These are phyloP conservation scores for Cardiospermum halicacabum DNA, from an alignment of 345 rosid species.

Conservation along the genomic window DNA sequence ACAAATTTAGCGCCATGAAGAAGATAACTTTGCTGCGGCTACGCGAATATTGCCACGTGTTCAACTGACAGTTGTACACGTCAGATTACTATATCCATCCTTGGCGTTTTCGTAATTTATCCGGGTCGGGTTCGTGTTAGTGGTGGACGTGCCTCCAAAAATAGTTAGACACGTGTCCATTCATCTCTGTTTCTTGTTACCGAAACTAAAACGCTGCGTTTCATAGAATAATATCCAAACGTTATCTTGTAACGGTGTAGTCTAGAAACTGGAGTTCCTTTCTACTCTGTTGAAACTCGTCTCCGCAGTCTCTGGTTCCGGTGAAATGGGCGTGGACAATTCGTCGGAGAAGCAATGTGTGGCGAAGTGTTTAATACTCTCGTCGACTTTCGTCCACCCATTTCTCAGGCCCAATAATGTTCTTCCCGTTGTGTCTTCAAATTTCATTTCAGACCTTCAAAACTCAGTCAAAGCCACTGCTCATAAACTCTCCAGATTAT, in stretches of 20 bases:
- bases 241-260: too few species aligned
- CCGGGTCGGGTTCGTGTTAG: neutral
- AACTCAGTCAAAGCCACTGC: constrained; percentile 38
- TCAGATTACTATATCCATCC: constrained; percentile 8
- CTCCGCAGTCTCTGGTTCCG: neutral
- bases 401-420: constrained; percentile 24
- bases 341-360: constrained; percentile 13
- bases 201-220: constrained; percentile 6
- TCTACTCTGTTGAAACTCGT: neutral
- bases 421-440: constrained; percentile 27
- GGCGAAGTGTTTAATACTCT: constrained; percentile 30
- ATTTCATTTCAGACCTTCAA: constrained; percentile 37
- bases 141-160: neutral
- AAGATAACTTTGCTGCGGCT: neutral
- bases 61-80: constrained; percentile 1
- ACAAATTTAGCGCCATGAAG: neutral
- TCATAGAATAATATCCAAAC: neutral
- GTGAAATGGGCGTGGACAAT: constrained; percentile 29
- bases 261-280: too few species aligned
- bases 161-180: neutral
- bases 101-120: neutral
- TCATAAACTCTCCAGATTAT: constrained; percentile 30
- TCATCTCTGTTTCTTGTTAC: neutral
- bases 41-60: constrained; percentile 8
- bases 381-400: constrained; percentile 39